Conservation (phyloP, 768 basidiomycete species). For the Pleurotus pulmonarius region DNA sequence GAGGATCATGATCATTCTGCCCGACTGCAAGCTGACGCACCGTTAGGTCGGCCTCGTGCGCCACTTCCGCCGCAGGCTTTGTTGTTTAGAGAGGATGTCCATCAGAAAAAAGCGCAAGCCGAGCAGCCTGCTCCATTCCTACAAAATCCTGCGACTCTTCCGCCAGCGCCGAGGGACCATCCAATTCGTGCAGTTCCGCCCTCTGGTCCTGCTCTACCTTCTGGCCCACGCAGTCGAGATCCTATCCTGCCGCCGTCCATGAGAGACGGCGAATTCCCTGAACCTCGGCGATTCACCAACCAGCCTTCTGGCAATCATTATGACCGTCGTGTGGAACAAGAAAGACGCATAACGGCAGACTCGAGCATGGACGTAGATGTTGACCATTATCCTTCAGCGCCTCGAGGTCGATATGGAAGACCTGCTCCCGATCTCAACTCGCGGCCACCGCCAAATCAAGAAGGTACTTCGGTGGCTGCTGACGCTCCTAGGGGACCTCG, state of each 20-base stretch:
- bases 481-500: conserved; percentile 21
- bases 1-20: conserved; percentile 13
- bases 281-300: background rate
- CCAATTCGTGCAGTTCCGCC: background rate
- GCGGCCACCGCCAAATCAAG: too few relatives aligned
- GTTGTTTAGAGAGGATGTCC: conserved; percentile 28
- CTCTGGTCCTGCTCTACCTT: background rate
- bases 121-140: background rate
- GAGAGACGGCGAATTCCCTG: background rate
- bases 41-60: conserved; percentile 28
- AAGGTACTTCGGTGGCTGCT: background rate
- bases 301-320: conserved; percentile 11
- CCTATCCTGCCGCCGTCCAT: background rate
- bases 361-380: conserved; percentile 24
- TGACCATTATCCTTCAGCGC: conserved; percentile 13
- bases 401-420: conserved; percentile 16
- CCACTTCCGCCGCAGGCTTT: conserved; percentile 43
- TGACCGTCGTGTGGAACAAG: background rate
- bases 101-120: conserved; percentile 8
- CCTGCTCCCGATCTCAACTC: background rate
- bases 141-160: background rate
- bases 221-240: conserved; percentile 1
- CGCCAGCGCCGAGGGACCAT: background rate
- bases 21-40: conserved; percentile 7
- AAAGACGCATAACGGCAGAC: conserved; percentile 7